Evolutionary conservation across 2,329 filamentous ascomycete genomes (phyloP), one percentile per base, ranked within the genome.

Genomic region (Cladosporium sp.): DNA sequence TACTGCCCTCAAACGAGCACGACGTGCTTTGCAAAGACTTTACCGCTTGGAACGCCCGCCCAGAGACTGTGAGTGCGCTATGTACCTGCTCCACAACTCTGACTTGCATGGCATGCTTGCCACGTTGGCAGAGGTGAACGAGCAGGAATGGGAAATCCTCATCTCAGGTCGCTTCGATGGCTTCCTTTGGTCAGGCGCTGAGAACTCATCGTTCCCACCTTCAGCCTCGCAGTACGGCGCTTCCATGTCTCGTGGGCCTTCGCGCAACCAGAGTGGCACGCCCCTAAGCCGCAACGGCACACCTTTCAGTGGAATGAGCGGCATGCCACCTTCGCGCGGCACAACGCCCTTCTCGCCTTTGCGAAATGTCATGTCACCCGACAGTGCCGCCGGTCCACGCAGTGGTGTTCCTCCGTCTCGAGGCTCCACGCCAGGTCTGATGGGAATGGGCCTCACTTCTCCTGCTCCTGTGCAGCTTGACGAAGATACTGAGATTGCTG

Each of bases 121-220:
- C 39, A 96, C 93, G 0, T 81, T 97, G 50, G 87, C 89, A 35
- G 90, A 92, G 53, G 94, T 97, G 65, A 94, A 88, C 69, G 83
- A 86, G 47, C 89, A 90, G n/a, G 93, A 97, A 73, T 97, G 93
- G 93, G 93, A 97, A 61, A 96, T 97, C 56, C 80, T 97, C 12
- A 90, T 88, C 4, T 97, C 93, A 0, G 93, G 93, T 25, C 88
- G 93, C 25, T 97, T 97, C 66, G 92, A 97, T 69, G 93, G 93
- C 3, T 97, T 97, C 74, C 80, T 97, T 19, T 96, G 93, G 85
- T 96, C 91, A 44, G 93, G 93, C 20, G 91, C 90, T 6, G 92
- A 97, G 62, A 78, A 82, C 47, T 64, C 72, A 19, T 66, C 74
- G 5, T 64, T 73, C 13, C 65, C 72, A 32, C 64, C 69, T 12